Base-by-base conservation (phyloP, 1,139 yeast species). In the Zygoascus hellenicus region DNA sequence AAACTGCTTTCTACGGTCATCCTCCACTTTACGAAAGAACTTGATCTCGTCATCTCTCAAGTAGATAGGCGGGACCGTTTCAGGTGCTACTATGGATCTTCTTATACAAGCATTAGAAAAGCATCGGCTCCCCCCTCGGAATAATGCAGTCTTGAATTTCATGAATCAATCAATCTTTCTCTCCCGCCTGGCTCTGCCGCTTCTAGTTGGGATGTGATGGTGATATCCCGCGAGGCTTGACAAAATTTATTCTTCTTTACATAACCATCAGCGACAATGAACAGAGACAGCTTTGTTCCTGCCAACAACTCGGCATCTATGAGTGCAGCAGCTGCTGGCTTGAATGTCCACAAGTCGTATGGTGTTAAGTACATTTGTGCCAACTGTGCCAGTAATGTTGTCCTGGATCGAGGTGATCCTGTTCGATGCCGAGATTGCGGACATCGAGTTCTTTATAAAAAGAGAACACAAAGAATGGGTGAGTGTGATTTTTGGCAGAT, bases 371-470 rank as follows among this genome's bases (percentile, higher is more conserved):
- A 92, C 69, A 82, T 89, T 66, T 92, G 98, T 69, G 96, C 97
- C 42, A 95, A 89, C 72, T 92, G 98, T 70, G 96, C 97, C 10
- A 81, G 92, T 50, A 81, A 84, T 47, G 85, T 90, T 59, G 81
- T 95, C 5, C 78, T 92, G 59, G 83, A 90, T 50, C 88, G 92
- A 71, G 88, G 87, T 58, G 98, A 92, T 67, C 96, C 97, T 46
- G 96, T 92, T 56, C 86, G 98, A 73, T 92, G 98, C 73, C 90
- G 90, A 70, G 96, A 90, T 61, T 92, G 98, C 69, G 98, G 98
- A 52, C 98, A 92, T 71, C 83, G 98, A 71, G 97, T 92, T 54
- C 75, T 92, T 57, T 88, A 92, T 74, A 92, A 92, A 74, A 96
- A 96, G 56, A 83, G 98, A 74, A 90, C 97, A 43, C 85, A 90